These are phyloP conservation scores for Pseudopyricularia cyperi DNA, from an alignment of 2,329 filamentous ascomycete species.

Conservation along the genomic window DNA sequence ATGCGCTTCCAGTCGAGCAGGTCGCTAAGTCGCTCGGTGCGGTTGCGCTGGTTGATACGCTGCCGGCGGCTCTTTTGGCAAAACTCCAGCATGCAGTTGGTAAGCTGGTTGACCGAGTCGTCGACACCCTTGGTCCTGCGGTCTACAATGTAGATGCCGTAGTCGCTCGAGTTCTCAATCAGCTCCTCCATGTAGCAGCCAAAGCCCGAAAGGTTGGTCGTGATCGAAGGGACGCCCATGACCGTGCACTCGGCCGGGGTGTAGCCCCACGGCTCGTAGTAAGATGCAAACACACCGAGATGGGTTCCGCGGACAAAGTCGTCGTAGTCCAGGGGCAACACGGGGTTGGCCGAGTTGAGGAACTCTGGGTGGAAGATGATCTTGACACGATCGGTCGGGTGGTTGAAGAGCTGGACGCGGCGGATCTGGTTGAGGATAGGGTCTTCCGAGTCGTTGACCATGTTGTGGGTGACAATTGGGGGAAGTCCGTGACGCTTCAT, in stretches of 20 bases:
- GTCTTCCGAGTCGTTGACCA: slow-evolving; percentile 87
- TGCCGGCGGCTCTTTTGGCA: slow-evolving; percentile 86
- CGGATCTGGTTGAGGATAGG: slow-evolving; percentile 93
- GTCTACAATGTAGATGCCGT: slow-evolving; percentile 98
- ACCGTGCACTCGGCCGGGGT: slow-evolving; percentile 97
- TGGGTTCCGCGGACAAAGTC: slow-evolving; percentile 97
- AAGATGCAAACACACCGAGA: slow-evolving; percentile 88
- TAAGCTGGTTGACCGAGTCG: slow-evolving; percentile 91
- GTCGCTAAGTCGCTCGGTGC: slow-evolving; percentile 88
- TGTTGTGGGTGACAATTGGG: slow-evolving; percentile 97
- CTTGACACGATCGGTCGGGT: slow-evolving; percentile 90
- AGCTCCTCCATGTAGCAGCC: slow-evolving; percentile 99
- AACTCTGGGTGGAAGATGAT: slow-evolving; percentile 98
- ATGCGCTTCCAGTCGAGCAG: slow-evolving; percentile 98
- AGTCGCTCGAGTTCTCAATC: slow-evolving; percentile 95
- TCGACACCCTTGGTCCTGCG: slow-evolving; percentile 90
- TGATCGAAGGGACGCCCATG: slow-evolving; percentile 97
- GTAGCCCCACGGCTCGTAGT: slow-evolving; percentile 99
- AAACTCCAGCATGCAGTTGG: slow-evolving; percentile 88
- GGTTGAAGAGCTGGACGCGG: slow-evolving; percentile 93
- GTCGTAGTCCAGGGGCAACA: slow-evolving; percentile 91
- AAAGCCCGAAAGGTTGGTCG: slow-evolving; percentile 93
- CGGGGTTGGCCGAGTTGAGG: slow-evolving; percentile 87
- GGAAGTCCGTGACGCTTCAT: slow-evolving; percentile 90
- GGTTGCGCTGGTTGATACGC: slow-evolving; percentile 96